Base-by-base conservation (phyloP, 2,329 filamentous ascomycete species). In the Xylariaceae sp. region DNA sequence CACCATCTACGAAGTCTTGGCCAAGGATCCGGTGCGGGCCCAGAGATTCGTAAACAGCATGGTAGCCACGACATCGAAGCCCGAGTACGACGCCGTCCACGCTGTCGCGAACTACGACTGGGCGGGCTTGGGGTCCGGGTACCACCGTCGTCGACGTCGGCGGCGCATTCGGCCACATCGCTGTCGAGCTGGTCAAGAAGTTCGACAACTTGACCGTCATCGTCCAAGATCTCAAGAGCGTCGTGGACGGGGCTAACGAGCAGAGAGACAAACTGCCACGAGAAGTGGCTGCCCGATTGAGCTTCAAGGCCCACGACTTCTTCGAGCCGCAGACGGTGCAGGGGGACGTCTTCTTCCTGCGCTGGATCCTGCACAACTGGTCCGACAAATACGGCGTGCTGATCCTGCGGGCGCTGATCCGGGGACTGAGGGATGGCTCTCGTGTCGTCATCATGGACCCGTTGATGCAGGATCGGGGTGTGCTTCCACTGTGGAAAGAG, bases 101-200 rank as follows among this genome's bases (percentile, higher is more conserved):
- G 35, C 14, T 23, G n/a, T n/a, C n/a, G n/a, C n/a, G n/a, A n/a
- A n/a, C 26, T 57, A 52, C 42, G 52, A 56, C 32, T 56, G 52
- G 53, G 47, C 45, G 27, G 48, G 46, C 15, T 49, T 56, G 4
- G 48, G 46, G 14, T n/a, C n/a, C n/a, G n/a, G 5, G 53, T 9
- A 44, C 18, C 8, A 18, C 12, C 9, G 46, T 57, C 19, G 42
- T 49, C 2, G 38, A 53, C 15, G 43, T 57, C 2, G 52, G 55
- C 29, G 53, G 50, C 3, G 26, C 17, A 3, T 36, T 43, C 36
- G 55, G 51, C 31, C 23, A 35, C 11, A 46, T 51, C 24, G 45
- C 48, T 2, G 43, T 51, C 26, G 51, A 50, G 1, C 41, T 58
- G 29, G 49, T 50, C 14, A 47, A 21, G 3, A 46, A 31, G 14